phyloP scores from a whole-genome alignment of 2,329 filamentous ascomycete species.

The Neofusicoccum cordaticola region DNA sequence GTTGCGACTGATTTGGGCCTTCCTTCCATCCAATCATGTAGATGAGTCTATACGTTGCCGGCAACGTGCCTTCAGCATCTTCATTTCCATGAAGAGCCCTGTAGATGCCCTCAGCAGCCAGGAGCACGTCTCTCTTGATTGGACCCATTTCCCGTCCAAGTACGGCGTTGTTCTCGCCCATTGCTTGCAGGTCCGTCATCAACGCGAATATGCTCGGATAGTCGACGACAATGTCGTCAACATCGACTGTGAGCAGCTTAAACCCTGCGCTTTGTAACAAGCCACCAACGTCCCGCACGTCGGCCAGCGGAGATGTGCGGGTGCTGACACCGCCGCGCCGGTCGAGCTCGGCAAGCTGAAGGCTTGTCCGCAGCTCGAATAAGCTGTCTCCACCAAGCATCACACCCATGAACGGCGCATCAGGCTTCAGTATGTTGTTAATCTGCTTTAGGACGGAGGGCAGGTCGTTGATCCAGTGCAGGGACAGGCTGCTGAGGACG shows the following conservation, averaged over 20 bases:
- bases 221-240: slow-evolving; percentile 95
- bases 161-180: slow-evolving; percentile 93
- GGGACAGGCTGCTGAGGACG: slow-evolving; percentile 79
- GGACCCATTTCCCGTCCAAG: slow-evolving; percentile 75
- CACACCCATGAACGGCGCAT: slow-evolving; percentile 86
- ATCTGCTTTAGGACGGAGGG: slow-evolving; percentile 81
- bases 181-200: slow-evolving; percentile 91
- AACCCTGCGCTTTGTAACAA: slow-evolving; percentile 84
- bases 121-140: slow-evolving; percentile 75
- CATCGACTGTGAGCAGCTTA: slow-evolving; percentile 92
- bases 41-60: slow-evolving; percentile 91
- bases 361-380: slow-evolving; percentile 86
- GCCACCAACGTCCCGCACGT: slow-evolving; percentile 87
- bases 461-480: slow-evolving; percentile 98
- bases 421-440: slow-evolving; percentile 83
- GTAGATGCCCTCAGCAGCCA: slow-evolving; percentile 89
- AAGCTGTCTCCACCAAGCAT: slow-evolving; percentile 96
- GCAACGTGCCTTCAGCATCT: slow-evolving; percentile 53
- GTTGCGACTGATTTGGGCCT: slow-evolving; percentile 72
- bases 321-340: slow-evolving; percentile 87
- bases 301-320: slow-evolving; percentile 85
- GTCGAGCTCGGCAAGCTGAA: slow-evolving; percentile 90
- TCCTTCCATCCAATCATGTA: slow-evolving; percentile 99
- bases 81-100: slow-evolving; percentile 76
- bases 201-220: slow-evolving; percentile 86